Conservation (phyloP, 306 rosid genomes). For the Malus orientalis region DNA sequence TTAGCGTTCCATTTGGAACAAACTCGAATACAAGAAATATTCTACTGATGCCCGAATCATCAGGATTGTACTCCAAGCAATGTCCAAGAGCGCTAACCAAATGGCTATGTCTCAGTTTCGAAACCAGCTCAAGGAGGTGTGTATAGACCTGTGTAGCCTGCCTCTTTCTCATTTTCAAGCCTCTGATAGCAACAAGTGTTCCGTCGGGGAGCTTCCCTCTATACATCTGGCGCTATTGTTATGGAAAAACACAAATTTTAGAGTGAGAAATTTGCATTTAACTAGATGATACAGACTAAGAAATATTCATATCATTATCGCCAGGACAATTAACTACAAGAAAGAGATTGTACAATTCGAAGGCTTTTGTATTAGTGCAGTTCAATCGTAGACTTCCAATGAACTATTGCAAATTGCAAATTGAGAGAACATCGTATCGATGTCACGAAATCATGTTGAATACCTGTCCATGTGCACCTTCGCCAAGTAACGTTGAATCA, state of each 20-base stretch:
- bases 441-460: background rate
- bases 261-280: background rate
- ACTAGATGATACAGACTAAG: background rate
- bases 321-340: background rate
- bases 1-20: slow-evolving; percentile 49
- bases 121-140: slow-evolving; percentile 69
- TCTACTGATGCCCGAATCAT: slow-evolving; percentile 54
- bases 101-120: slow-evolving; percentile 74
- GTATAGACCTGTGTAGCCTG: slow-evolving; percentile 53
- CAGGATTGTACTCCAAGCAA: slow-evolving; percentile 68
- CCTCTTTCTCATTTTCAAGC: slow-evolving; percentile 59
- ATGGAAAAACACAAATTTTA: background rate
- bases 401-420: background rate
- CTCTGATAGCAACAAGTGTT: slow-evolving; percentile 51
- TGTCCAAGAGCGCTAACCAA: slow-evolving; percentile 91
- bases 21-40: slow-evolving; percentile 68
- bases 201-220: slow-evolving; percentile 80
- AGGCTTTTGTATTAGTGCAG: background rate
- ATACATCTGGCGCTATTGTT: slow-evolving; percentile 43
- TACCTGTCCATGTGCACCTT: slow-evolving; percentile 68
- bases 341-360: background rate
- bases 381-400: background rate
- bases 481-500: slow-evolving; percentile 50
- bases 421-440: background rate
- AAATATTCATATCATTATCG: background rate